A percentile compares a stretch with the other conserved stretches of the same genome.
phyloP scores from a whole-genome alignment of 495 filamentous ascomycete species.

The Aspergillus diversus region DNA sequence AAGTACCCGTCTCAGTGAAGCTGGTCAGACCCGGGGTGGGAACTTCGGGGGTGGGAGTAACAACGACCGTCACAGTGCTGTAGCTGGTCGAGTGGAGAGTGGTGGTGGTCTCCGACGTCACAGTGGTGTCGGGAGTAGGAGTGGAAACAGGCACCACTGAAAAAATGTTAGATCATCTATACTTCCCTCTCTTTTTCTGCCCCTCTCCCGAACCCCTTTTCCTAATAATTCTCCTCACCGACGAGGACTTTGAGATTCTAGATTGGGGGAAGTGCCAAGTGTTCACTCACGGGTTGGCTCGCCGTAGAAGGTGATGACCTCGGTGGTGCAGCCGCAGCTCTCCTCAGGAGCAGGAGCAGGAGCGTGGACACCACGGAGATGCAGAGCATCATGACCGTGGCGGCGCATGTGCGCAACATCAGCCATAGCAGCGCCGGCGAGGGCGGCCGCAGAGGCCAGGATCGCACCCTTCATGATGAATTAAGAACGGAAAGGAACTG shows the following conservation, averaged over 20 bases:
- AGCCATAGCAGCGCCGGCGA: slow-evolving; percentile 64
- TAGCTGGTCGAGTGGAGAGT: slow-evolving; percentile 44
- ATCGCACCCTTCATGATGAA: slow-evolving; percentile 70
- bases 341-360: slow-evolving; percentile 36
- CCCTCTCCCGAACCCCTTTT: too few relatives aligned
- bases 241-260: not conserved
- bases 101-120: slow-evolving; percentile 30
- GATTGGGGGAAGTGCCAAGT: not conserved
- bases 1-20: slow-evolving; percentile 72
- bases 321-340: slow-evolving; percentile 70
- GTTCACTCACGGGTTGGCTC: slow-evolving; percentile 58
- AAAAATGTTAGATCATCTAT: slow-evolving; percentile 2
- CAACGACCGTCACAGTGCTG: slow-evolving; percentile 41
- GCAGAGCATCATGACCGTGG: slow-evolving; percentile 62
- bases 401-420: slow-evolving; percentile 59
- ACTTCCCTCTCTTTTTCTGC: too few relatives aligned
- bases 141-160: slow-evolving; percentile 37
- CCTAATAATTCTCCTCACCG: too few relatives aligned
- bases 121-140: slow-evolving; percentile 29
- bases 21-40: slow-evolving; percentile 70
- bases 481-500: slow-evolving; percentile 19
- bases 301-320: slow-evolving; percentile 63
- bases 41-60: slow-evolving; percentile 39
- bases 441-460: slow-evolving; percentile 66
- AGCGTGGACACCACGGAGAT: slow-evolving; percentile 47